These are phyloP conservation scores for Paraphaeosphaeria sporulosa DNA, from an alignment of 2,329 filamentous ascomycete species.

Conservation along the genomic window DNA sequence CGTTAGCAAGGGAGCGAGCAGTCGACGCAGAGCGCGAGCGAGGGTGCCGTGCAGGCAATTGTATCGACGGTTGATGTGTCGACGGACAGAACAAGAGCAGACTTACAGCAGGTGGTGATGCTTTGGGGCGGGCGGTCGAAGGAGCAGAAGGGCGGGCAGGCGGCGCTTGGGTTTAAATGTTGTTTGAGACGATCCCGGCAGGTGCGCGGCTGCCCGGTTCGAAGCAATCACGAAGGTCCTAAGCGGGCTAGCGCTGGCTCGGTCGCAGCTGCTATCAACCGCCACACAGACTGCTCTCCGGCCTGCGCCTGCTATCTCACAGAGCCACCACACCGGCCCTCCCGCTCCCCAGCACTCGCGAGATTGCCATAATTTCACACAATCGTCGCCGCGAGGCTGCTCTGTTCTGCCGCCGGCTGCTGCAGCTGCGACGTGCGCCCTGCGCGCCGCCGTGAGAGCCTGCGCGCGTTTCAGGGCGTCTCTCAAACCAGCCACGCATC, in stretches of 20 bases:
- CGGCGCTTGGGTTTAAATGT: constrained; percentile 21
- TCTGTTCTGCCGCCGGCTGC: constrained; percentile 4
- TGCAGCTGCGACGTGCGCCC: neutral
- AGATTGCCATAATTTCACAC: constrained; percentile 12
- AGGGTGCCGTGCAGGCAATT: constrained; percentile 13
- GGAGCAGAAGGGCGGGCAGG: constrained; percentile 8
- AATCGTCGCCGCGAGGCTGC: constrained; percentile 3
- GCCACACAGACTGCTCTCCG: constrained; percentile 11
- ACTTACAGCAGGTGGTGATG: constrained; percentile 25
- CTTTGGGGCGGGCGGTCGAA: constrained; percentile 11
- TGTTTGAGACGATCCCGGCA: constrained; percentile 18
- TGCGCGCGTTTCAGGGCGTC: constrained; percentile 22
- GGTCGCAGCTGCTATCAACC: constrained; percentile 10
- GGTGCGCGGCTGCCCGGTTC: constrained; percentile 11
- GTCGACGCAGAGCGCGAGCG: neutral
- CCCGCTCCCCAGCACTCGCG: neutral
- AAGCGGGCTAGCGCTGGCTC: constrained; percentile 11
- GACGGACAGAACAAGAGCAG: neutral
- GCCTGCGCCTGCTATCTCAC: constrained; percentile 5
- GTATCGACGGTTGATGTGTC: constrained; percentile 13
- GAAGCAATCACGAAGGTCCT: constrained; percentile 13
- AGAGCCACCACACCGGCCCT: neutral
- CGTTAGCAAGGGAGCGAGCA: constrained; percentile 30
- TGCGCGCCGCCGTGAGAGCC: constrained; percentile 4
- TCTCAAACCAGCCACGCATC: constrained; percentile 23